These are phyloP conservation scores for Xylariaceae sp. DNA, from an alignment of 2,329 filamentous ascomycete species.

Conservation along the genomic window DNA sequence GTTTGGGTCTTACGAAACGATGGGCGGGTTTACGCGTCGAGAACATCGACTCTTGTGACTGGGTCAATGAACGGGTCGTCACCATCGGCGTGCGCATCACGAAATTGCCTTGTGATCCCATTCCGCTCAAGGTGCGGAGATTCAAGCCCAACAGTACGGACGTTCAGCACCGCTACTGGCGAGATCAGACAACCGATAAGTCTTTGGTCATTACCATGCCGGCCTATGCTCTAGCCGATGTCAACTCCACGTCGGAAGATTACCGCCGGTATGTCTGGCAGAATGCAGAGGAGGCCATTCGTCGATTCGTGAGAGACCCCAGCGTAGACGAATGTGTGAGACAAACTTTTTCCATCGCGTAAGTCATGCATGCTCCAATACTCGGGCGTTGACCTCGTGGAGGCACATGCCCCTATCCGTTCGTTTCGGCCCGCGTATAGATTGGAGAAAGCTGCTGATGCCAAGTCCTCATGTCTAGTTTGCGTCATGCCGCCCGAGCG, in stretches of 20 bases:
- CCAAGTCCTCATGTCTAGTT: not conserved
- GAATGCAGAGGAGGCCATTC: conserved; percentile 30
- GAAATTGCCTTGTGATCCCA: conserved; percentile 32
- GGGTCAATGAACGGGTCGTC: conserved; percentile 25
- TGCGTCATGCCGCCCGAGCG: conserved; percentile 9
- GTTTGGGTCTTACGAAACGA: conserved; percentile 40
- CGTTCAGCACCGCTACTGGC: conserved; percentile 37
- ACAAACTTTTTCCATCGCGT: conserved; percentile 30
- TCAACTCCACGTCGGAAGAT: conserved; percentile 31
- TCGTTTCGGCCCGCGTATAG: not conserved
- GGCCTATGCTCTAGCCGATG: conserved; percentile 38
- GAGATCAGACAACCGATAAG: conserved; percentile 28
- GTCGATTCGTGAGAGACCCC: conserved; percentile 23
- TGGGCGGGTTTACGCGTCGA: conserved; percentile 39
- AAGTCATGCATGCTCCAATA: conserved; percentile 15
- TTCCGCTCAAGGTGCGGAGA: conserved; percentile 38
- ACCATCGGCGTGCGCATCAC: conserved; percentile 38
- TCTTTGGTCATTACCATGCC: conserved; percentile 30
- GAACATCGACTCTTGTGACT: conserved; percentile 35
- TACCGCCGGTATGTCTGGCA: conserved; percentile 36
- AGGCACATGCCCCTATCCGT: not conserved
- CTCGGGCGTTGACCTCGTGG: not conserved
- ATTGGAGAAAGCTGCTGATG: conserved; percentile 9
- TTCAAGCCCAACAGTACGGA: conserved; percentile 38
- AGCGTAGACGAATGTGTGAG: conserved; percentile 27